Percentiles rank a stretch among this genome's conserved stretches.
phyloP scores from a whole-genome alignment of 2,329 filamentous ascomycete genomes.

The Xylariales sp. region DNA sequence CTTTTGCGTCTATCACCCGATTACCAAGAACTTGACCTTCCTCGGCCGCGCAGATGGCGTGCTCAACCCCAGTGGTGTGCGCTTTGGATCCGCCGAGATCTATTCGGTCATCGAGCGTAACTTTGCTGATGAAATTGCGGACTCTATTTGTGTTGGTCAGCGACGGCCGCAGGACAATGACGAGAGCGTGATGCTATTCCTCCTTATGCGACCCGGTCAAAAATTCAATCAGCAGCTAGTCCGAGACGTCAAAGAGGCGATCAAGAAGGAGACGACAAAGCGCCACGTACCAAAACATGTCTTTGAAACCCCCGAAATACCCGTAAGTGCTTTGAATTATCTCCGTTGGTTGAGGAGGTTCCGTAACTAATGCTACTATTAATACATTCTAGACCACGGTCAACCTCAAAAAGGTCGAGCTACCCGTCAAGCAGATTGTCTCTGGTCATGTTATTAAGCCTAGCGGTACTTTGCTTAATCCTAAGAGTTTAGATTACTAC shows the following conservation, averaged over 20 bases:
- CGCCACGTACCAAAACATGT: conserved; percentile 82
- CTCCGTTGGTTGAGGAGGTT: neutral
- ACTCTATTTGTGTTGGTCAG: conserved; percentile 85
- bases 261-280: conserved; percentile 74
- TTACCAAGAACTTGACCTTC: conserved; percentile 73
- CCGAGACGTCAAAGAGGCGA: conserved; percentile 69
- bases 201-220: conserved; percentile 67
- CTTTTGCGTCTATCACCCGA: conserved; percentile 77
- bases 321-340: conserved; percentile 62
- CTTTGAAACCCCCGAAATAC: conserved; percentile 84
- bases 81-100: conserved; percentile 84
- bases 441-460: conserved; percentile 79
- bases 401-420: conserved; percentile 86
- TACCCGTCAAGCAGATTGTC: conserved; percentile 87
- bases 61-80: conserved; percentile 80
- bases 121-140: conserved; percentile 72
- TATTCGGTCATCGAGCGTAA: conserved; percentile 77
- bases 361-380: conserved; percentile 3
- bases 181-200: conserved; percentile 66
- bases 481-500: conserved; percentile 79
- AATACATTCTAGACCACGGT: conserved; percentile 72
- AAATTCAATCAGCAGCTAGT: conserved; percentile 67
- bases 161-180: conserved; percentile 68
- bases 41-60: conserved; percentile 82
- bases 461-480: conserved; percentile 81